Base-by-base conservation (phyloP, 352 stramenopile genomes). In the Peronospora belbahrii region DNA sequence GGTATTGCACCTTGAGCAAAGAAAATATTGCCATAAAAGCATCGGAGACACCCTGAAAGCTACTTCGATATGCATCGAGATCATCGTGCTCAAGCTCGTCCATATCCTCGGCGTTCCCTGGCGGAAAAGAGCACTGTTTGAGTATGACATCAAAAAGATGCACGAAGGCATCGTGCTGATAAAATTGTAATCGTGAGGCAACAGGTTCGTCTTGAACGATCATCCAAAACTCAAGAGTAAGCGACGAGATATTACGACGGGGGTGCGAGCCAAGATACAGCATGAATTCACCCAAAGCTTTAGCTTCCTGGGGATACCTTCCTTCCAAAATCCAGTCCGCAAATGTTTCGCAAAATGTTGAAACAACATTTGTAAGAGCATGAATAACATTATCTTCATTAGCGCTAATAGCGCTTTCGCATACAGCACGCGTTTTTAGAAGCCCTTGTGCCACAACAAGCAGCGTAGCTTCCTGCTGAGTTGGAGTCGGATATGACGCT, bases 211-310 rank as follows among this genome's bases (percentile, higher is more conserved):
- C 76, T 32, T 84, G 70, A 30, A 84, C 67, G 1, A 85, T 41
- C 3, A 84, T 43, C 76, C 76, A 88, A 43, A 88, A 88, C 44
- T 88, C 76, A 1, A 88, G 59, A 15, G 76, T 84, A 22, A 88
- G 59, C 9, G 72, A 84, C 18, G 76, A 73, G 23, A 88, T 88
- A 48, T 85, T 73, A 5, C 76, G 70, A n/a, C 68, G 72, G 2
- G 73, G 70, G 13, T 85, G 71, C 8, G 64, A 50, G 17, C 69
- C 60, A 15, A 88, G 57, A 36, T 61, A 63, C 13, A 88, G 55
- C 76, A 88, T 81, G 6, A 84, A 38, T 8, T 81, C 62, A 5
- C 63, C 73, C 1, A 85, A 37, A 10, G 57, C 66, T 15, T 63
- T 33, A 11, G 62, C 56, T 58, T 84, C 70, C 33, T 80, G 59